Evolutionary conservation across 2,329 filamentous ascomycete genomes (phyloP), one percentile per base, ranked within the genome.

Genomic region (Chaetomium sp.): DNA sequence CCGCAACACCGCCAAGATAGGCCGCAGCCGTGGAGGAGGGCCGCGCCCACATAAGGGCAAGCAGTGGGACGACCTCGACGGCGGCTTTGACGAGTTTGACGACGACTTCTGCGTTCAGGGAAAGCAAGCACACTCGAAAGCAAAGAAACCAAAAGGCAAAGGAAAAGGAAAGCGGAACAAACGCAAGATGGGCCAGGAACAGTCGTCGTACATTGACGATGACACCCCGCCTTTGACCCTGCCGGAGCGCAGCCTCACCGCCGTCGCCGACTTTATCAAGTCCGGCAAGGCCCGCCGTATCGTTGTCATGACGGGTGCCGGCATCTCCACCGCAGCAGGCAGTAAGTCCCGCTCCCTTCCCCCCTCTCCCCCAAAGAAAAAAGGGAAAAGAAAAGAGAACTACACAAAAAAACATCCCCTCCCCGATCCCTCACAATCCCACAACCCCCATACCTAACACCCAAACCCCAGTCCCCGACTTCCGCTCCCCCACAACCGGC

Each of bases 261-360:
- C 87, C 4, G 81, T 98, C 47, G 93, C 92, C n/a, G 84, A 90
- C 31, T 89, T 91, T 72, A 93, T 99, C 76, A 87, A 86, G 69
- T 83, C 87, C 72, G 90, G 88, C 54, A 77, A 83, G 57, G 87
- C 84, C 38, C 84, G 84, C 72, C 84, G 84, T 57, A 90, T 99
- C 64, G 92, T 96, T 27, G 90, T 97, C 67, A 87, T 98, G 86
- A 93, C 91, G 2, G 94, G 94, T 65, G 93, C 94, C 13, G 94
- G 94, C 56, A 96, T 97, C 70, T 92, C 89, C 33, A 94, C 91
- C 0, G 84, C 86, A 10, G 87, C 87, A 63, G 87, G 87, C 64
- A 89, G 84, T 86, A 76, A 62, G 81, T 75, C 50, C 21, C 6
- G 27, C 3, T 6, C 19, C 19, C 38, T 57, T 51, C 25, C n/a